Percentiles rank a stretch among this genome's conserved stretches.
Conservation (phyloP, 2,329 filamentous ascomycete genomes). For the Pseudocercospora fijiensis region DNA sequence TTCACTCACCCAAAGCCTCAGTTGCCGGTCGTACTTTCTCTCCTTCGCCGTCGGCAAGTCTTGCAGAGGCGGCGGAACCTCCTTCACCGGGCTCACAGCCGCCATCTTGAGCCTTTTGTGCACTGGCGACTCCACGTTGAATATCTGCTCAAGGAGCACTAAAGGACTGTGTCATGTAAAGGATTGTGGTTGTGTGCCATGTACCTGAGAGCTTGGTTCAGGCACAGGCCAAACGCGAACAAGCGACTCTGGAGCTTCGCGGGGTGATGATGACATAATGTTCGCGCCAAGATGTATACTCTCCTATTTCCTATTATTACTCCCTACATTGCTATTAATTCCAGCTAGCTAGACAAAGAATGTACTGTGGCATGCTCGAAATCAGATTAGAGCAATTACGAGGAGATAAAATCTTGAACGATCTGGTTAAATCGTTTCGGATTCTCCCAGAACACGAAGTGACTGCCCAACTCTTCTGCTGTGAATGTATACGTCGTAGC, state of each 20-base stretch:
- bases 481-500: not conserved
- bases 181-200: not conserved
- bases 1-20: constrained; percentile 70
- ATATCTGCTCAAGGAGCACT: not conserved
- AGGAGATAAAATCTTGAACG: not conserved
- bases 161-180: not conserved
- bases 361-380: no score
- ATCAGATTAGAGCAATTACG: no score
- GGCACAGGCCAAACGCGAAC: not conserved
- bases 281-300: not conserved
- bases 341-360: no score
- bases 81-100: constrained; percentile 25
- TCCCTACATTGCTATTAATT: no score
- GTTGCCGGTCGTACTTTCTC: constrained; percentile 85
- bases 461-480: not conserved
- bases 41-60: constrained; percentile 57
- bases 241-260: no score
- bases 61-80: constrained; percentile 48
- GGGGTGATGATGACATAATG: not conserved
- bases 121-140: constrained; percentile 8
- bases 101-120: constrained; percentile 20
- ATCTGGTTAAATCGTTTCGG: not conserved
- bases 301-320: no score
- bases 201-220: not conserved
- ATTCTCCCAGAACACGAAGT: constrained; percentile 8